Conservation (phyloP, 148 eudicot genomes). For the Limonium bicolor region DNA sequence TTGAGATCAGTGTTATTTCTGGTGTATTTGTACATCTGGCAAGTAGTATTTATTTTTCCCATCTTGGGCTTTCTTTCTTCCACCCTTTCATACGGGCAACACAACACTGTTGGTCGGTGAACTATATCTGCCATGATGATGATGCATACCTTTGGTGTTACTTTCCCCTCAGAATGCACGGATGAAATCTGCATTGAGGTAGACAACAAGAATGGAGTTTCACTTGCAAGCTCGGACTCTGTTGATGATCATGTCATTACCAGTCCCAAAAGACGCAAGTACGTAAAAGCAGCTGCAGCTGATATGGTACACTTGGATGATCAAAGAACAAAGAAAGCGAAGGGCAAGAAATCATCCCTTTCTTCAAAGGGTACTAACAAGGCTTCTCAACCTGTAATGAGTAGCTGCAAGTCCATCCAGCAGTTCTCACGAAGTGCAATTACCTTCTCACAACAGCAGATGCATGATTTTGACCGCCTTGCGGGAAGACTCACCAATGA, state of each 20-base stretch:
- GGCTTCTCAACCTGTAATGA: constrained; percentile 21
- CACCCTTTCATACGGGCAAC: too few species aligned
- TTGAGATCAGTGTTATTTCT: too few species aligned
- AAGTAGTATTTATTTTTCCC: too few species aligned
- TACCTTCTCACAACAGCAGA: constrained; percentile 26
- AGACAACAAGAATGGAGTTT: constrained; percentile 13
- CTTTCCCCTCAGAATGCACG: constrained; percentile 29
- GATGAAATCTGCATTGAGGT: constrained; percentile 24
- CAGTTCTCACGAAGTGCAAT: constrained; percentile 25
- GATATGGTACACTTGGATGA: constrained; percentile 14
- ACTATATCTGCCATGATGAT: too few species aligned
- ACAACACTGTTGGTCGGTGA: too few species aligned
- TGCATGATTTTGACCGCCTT: constrained; percentile 56
- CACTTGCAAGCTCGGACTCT: constrained; percentile 14
- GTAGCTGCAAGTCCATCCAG: constrained; percentile 30
- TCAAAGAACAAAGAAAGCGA: constrained; percentile 17
- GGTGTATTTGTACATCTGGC: too few species aligned
- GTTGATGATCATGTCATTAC: constrained; percentile 9
- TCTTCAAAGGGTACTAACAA: constrained; percentile 23
- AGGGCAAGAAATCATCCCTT: constrained; percentile 16
- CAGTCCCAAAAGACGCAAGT: constrained; percentile 10
- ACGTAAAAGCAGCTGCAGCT: not conserved
- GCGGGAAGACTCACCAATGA: constrained; percentile 53
- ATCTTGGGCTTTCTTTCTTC: too few species aligned
- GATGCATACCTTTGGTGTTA: not conserved